These are phyloP conservation scores for Graphiopsis chlorocephala DNA, from an alignment of 2,329 filamentous ascomycete species.

Conservation along the genomic window DNA sequence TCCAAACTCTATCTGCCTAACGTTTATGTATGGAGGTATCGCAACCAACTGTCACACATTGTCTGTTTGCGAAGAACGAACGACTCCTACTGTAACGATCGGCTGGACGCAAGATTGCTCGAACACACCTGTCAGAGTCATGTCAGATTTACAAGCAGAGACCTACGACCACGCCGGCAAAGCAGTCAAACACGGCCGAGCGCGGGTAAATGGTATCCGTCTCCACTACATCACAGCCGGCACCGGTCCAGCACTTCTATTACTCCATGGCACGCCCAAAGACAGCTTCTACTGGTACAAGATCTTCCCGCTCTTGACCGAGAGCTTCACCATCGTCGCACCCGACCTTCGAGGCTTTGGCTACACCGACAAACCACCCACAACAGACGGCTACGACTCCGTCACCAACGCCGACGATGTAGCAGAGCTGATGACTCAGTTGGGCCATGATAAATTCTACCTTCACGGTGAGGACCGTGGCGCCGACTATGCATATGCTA, in stretches of 20 bases:
- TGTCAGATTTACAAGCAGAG: slow-evolving; percentile 24
- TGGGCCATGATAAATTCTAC: slow-evolving; percentile 35
- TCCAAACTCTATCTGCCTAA: slow-evolving; percentile 1
- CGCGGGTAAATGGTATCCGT: slow-evolving; percentile 34
- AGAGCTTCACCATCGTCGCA: slow-evolving; percentile 38
- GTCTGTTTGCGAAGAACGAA: not conserved
- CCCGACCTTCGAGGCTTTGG: slow-evolving; percentile 40
- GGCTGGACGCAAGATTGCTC: not conserved
- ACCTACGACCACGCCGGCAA: slow-evolving; percentile 32
- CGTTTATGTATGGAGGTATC: not conserved
- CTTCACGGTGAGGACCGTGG: slow-evolving; percentile 37
- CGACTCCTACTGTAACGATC: not conserved
- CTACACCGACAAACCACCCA: slow-evolving; percentile 40
- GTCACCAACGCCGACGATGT: slow-evolving; percentile 37
- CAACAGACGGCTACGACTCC: slow-evolving; percentile 39
- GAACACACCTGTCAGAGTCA: not conserved
- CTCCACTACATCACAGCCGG: slow-evolving; percentile 36
- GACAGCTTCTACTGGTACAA: slow-evolving; percentile 40
- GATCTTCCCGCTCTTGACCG: slow-evolving; percentile 35
- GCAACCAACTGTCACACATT: not conserved
- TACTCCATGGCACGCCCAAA: slow-evolving; percentile 35
- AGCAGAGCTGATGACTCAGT: slow-evolving; percentile 35
- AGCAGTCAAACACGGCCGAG: slow-evolving; percentile 31
- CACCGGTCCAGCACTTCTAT: slow-evolving; percentile 29
- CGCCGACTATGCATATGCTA: slow-evolving; percentile 37